Percentiles rank a stretch among this genome's conserved stretches.
Evolutionary conservation across 2,329 filamentous ascomycete species (phyloP).

Genomic region (Talaromyces marneffei): DNA sequence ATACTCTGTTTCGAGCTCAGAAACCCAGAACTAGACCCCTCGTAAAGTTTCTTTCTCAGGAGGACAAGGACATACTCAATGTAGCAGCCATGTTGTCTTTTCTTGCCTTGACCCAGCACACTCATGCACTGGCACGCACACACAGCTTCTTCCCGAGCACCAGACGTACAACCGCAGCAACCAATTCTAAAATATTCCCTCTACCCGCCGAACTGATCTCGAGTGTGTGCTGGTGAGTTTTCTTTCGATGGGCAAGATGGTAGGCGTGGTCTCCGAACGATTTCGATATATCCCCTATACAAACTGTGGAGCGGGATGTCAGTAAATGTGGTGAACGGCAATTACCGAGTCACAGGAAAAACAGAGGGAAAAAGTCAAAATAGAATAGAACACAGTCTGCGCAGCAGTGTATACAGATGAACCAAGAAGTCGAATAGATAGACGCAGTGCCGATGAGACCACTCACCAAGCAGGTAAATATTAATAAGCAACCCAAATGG

Average conservation of each 20-base stretch:
- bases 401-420: background rate
- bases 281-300: constrained; percentile 8
- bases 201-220: background rate
- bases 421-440: background rate
- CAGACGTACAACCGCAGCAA: background rate
- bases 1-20: background rate
- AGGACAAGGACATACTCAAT: constrained; percentile 35
- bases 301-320: constrained; percentile 9
- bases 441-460: background rate
- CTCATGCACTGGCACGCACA: background rate
- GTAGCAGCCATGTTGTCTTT: constrained; percentile 39
- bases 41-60: background rate
- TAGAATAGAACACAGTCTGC: background rate
- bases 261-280: background rate
- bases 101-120: constrained; percentile 15
- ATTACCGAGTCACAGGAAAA: background rate
- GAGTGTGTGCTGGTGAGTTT: background rate
- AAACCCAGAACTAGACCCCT: background rate
- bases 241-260: background rate
- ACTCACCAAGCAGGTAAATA: constrained; percentile 17
- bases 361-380: background rate
- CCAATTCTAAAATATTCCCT: background rate
- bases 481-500: constrained; percentile 17
- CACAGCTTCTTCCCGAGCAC: background rate
- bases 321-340: constrained; percentile 4